Evolutionary conservation across 1,284 basidiomycete genomes (phyloP).

Genomic region (Heterobasidion irregulare): DNA sequence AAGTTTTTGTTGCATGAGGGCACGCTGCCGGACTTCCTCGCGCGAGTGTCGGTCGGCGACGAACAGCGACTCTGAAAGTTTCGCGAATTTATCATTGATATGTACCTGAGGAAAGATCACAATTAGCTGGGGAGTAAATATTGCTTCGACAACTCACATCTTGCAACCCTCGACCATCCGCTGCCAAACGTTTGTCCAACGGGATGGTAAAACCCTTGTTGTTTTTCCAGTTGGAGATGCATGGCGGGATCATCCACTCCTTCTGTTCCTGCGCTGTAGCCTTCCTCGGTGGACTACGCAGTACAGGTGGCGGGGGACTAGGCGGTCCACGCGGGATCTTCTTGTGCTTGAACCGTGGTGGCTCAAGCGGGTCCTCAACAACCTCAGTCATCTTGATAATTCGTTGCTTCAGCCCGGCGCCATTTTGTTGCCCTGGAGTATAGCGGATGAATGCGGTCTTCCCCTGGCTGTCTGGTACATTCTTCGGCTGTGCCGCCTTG

Average conservation of each 20-base stretch:
- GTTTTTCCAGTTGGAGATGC: slow-evolving; percentile 99
- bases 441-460: slow-evolving; percentile 90
- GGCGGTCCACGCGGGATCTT: slow-evolving; percentile 96
- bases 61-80: slow-evolving; percentile 94
- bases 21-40: slow-evolving; percentile 93
- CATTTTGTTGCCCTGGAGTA: slow-evolving; percentile 81
- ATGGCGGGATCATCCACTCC: slow-evolving; percentile 99
- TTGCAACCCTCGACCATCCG: slow-evolving; percentile 94
- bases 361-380: slow-evolving; percentile 95
- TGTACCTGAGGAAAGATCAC: slow-evolving; percentile 53
- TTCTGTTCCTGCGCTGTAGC: slow-evolving; percentile 97
- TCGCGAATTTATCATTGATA: slow-evolving; percentile 99
- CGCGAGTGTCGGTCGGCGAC: slow-evolving; percentile 97
- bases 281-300: slow-evolving; percentile 93
- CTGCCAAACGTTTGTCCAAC: slow-evolving; percentile 95
- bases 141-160: slow-evolving; percentile 59
- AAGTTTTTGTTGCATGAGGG: slow-evolving; percentile 97
- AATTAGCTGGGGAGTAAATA: neutral
- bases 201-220: slow-evolving; percentile 99
- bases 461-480: slow-evolving; percentile 71
- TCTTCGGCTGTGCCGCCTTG: slow-evolving; percentile 92
- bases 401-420: slow-evolving; percentile 76
- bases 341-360: slow-evolving; percentile 96
- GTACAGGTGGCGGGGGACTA: slow-evolving; percentile 93
- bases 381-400: slow-evolving; percentile 99